phyloP scores from a whole-genome alignment of 345 rosid genomes.

The Lepidium aucheri region DNA sequence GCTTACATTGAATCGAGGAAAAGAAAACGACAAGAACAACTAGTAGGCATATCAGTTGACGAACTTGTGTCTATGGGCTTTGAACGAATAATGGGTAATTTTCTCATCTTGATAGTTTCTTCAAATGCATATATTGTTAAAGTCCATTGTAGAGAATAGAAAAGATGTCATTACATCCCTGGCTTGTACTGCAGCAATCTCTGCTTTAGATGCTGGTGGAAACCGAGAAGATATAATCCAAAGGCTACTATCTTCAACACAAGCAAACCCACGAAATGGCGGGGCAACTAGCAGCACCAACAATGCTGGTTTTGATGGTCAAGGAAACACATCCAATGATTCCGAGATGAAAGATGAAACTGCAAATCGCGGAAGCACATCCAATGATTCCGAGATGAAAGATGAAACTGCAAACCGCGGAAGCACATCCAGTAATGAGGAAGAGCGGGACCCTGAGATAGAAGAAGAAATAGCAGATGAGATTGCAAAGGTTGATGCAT shows the following conservation, averaged over 20 bases:
- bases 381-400: slow-evolving; percentile 56
- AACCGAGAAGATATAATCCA: slow-evolving; percentile 42
- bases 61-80: slow-evolving; percentile 88
- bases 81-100: slow-evolving; percentile 60
- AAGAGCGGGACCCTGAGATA: slow-evolving; percentile 62
- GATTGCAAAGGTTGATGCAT: slow-evolving; percentile 41
- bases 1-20: slow-evolving; percentile 59
- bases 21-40: slow-evolving; percentile 48
- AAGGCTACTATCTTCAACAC: slow-evolving; percentile 35
- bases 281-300: not conserved
- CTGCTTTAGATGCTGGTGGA: slow-evolving; percentile 49
- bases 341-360: slow-evolving; percentile 61
- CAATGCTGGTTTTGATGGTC: not conserved
- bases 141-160: not conserved
- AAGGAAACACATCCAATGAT: slow-evolving; percentile 5
- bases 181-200: slow-evolving; percentile 36
- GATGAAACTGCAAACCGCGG: slow-evolving; percentile 26
- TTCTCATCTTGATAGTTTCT: not conserved
- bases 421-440: slow-evolving; percentile 8
- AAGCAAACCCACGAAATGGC: slow-evolving; percentile 9
- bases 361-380: not conserved
- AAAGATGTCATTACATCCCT: not conserved
- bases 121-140: not conserved
- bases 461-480: slow-evolving; percentile 63
- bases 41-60: slow-evolving; percentile 33